Evolutionary conservation across 2,329 filamentous ascomycete species (phyloP), one percentile per base, ranked within the genome.

Genomic region (Sphaerulina musiva): DNA sequence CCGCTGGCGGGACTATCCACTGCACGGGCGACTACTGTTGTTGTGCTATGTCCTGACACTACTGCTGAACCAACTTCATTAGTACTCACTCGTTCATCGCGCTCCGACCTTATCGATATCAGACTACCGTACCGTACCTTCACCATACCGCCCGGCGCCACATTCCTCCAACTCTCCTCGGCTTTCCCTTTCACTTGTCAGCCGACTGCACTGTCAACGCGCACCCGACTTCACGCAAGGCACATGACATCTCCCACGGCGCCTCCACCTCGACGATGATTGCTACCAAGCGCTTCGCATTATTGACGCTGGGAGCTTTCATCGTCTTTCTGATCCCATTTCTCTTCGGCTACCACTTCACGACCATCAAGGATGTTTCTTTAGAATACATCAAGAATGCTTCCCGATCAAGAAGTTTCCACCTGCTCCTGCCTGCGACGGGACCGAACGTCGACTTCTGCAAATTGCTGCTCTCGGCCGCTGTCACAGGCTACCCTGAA

Each of bases 401-500:
- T 14, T 53, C 56, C 31, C 48, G 47, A n/a, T 56, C 57, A 12
- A 45, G 46, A 36, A 38, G 48, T 11, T 55, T 63, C 17, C 59
- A 63, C 40, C 46, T 61, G 12, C 32, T 63, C 3, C 29, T 63
- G 6, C 60, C 60, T 9, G 59, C 59, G 2, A 59, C 59, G 6
- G 55, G 49, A 7, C 51, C 57, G 8, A 61, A 58, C 26, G 29
- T 55, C 29, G 51, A 63, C 42, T 53, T 63, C 39, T 63, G 60
- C 50, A 56, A 55, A 42, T 49, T 61, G 6, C 49, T 63, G 26
- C 48, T 62, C 5, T 56, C 56, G 3, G 62, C 57, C 6, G 61
- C 56, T 8, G 56, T 65, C 23, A 56, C 63, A 10, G 60, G 60
- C n/a, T 66, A 64, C 38, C 63, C 65, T 4, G 60, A 57, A 31